A percentile compares a stretch with the other conserved stretches of the same genome.
phyloP scores from a whole-genome alignment of 495 filamentous ascomycete genomes.

The Penicillium samsonianum region DNA sequence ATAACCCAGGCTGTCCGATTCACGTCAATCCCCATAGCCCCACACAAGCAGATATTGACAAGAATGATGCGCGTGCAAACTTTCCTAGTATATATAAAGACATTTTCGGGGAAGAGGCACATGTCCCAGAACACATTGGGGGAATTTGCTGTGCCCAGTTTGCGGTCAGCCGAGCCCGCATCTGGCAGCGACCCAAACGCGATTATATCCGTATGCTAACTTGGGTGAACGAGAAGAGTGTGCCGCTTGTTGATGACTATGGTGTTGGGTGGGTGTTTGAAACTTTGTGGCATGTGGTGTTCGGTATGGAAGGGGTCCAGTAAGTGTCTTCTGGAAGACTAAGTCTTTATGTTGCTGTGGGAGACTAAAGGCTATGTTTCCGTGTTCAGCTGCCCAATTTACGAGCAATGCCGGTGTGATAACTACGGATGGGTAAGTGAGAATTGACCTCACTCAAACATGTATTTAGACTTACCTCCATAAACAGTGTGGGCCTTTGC shows the following conservation, averaged over 20 bases:
- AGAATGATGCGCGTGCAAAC: slow-evolving; percentile 37
- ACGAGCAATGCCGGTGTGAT: slow-evolving; percentile 48
- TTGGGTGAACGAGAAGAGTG: slow-evolving; percentile 37
- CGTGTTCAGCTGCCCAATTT: slow-evolving; percentile 35
- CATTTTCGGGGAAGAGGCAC: slow-evolving; percentile 28
- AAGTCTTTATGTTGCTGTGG: background rate
- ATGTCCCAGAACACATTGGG: slow-evolving; percentile 42
- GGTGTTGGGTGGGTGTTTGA: slow-evolving; percentile 48
- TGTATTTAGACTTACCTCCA: background rate
- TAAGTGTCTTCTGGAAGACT: slow-evolving; percentile 22
- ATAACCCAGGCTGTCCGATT: slow-evolving; percentile 41
- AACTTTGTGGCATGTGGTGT: slow-evolving; percentile 47
- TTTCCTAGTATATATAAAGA: slow-evolving; percentile 39
- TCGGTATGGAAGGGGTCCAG: slow-evolving; percentile 43
- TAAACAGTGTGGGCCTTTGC: slow-evolving; percentile 1
- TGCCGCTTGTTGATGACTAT: slow-evolving; percentile 38
- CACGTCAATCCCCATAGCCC: slow-evolving; percentile 33
- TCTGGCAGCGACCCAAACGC: slow-evolving; percentile 36
- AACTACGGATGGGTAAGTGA: slow-evolving; percentile 36
- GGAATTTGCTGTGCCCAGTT: slow-evolving; percentile 55
- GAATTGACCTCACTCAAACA: background rate
- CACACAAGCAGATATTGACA: slow-evolving; percentile 36
- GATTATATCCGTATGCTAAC: slow-evolving; percentile 48
- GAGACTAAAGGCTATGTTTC: background rate
- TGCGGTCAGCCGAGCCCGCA: slow-evolving; percentile 45